A percentile compares a stretch with the other conserved stretches of the same genome.
These are phyloP conservation scores for Gynochthodes officinalis DNA, from an alignment of 257 asterid genomes.

Conservation along the genomic window DNA sequence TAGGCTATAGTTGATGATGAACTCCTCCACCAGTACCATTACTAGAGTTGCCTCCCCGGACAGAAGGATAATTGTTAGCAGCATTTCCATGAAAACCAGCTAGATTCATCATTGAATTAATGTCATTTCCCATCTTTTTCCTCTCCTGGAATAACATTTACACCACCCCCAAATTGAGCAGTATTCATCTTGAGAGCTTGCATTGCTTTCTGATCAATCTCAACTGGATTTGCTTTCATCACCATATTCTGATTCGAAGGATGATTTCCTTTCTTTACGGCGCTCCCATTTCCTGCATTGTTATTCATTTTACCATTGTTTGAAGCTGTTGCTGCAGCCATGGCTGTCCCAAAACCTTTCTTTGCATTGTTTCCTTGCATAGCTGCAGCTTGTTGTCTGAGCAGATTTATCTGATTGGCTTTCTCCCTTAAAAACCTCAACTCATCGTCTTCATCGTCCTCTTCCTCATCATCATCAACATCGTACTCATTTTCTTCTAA, in stretches of 20 bases:
- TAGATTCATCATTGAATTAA: no score
- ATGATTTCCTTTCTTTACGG: conserved; percentile 31
- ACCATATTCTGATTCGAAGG: conserved; percentile 22
- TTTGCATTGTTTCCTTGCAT: conserved; percentile 26
- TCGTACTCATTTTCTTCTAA: conserved; percentile 32
- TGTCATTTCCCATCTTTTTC: no score
- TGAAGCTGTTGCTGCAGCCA: conserved; percentile 10
- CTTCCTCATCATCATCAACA: conserved; percentile 23
- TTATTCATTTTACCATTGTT: conserved; percentile 28
- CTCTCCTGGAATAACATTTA: no score
- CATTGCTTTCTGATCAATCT: conserved; percentile 36
- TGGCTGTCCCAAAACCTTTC: conserved; percentile 18
- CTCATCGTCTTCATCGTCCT: conserved; percentile 30
- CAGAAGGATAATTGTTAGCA: conserved; percentile 19
- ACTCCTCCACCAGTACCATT: conserved; percentile 5
- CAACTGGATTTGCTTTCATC: conserved; percentile 24
- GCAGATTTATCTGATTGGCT: conserved; percentile 35
- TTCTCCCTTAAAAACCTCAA: conserved; percentile 31
- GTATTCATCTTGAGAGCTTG: conserved; percentile 36
- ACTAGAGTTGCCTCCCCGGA: conserved; percentile 19
- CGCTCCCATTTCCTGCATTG: conserved; percentile 24
- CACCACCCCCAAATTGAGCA: conserved; percentile 24
- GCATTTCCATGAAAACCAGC: no score
- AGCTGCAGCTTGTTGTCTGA: conserved; percentile 35
- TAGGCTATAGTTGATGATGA: conserved; percentile 24